These are phyloP conservation scores for Leptodermis oblonga DNA, from an alignment of 257 asterid species.

Conservation along the genomic window DNA sequence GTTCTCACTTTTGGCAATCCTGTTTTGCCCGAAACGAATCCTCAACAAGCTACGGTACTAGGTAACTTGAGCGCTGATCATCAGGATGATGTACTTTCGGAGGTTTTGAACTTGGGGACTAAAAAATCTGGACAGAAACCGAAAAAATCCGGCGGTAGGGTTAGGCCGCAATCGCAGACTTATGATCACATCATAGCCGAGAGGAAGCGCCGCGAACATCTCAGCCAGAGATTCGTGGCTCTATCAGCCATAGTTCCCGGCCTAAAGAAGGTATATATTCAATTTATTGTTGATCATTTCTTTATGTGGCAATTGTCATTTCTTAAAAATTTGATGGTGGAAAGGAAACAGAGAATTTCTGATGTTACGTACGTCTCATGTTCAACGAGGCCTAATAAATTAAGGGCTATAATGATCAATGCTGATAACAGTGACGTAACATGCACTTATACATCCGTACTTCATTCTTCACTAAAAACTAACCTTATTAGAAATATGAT, in stretches of 20 bases:
- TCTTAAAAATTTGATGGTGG: background rate
- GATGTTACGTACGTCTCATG: background rate
- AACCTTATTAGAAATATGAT: no score
- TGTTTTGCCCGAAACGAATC: slow-evolving; percentile 1
- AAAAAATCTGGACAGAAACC: background rate
- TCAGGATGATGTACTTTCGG: slow-evolving; percentile 10
- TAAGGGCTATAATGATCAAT: no score
- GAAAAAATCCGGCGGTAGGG: slow-evolving; percentile 24
- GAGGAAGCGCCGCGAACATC: slow-evolving; percentile 48
- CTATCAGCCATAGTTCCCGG: slow-evolving; percentile 49
- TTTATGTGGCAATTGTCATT: background rate
- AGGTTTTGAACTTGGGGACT: background rate
- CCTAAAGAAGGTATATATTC: slow-evolving; percentile 35
- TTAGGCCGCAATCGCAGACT: slow-evolving; percentile 37
- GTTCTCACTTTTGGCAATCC: slow-evolving; percentile 22
- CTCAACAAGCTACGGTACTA: background rate
- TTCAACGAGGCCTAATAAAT: background rate
- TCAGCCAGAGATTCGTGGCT: slow-evolving; percentile 33
- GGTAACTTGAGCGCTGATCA: background rate
- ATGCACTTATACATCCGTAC: no score
- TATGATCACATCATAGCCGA: slow-evolving; percentile 45
- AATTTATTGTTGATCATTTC: background rate
- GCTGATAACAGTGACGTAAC: no score
- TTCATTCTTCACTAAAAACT: no score
- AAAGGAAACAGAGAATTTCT: background rate